Conservation (phyloP, 495 filamentous ascomycete species). For the Pseudevernia furfuracea region DNA sequence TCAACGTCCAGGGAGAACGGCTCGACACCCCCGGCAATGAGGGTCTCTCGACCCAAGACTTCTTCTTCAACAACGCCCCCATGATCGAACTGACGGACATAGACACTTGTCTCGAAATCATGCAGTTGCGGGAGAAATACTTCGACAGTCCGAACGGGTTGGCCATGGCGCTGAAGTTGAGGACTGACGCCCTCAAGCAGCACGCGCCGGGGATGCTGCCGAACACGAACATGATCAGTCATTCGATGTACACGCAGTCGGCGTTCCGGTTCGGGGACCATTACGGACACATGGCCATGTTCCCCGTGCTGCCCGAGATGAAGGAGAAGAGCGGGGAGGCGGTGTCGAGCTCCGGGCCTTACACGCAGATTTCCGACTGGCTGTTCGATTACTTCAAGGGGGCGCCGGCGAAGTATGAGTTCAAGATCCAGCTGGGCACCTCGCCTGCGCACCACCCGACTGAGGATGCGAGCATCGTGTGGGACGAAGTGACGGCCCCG, state of each 20-base stretch:
- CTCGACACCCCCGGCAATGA: slow-evolving; percentile 10
- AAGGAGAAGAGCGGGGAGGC: slow-evolving; percentile 3
- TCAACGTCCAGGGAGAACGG: slow-evolving; percentile 10
- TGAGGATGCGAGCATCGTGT: slow-evolving; percentile 17
- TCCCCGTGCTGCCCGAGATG: slow-evolving; percentile 13
- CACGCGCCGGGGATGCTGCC: slow-evolving; percentile 19
- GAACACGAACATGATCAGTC: slow-evolving; percentile 21
- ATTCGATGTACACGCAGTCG: slow-evolving; percentile 17
- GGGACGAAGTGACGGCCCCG: slow-evolving; percentile 21
- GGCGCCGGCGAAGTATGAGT: not conserved
- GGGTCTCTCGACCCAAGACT: slow-evolving; percentile 15
- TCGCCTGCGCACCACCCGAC: slow-evolving; percentile 19
- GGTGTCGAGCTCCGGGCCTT: not conserved
- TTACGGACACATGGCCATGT: slow-evolving; percentile 18
- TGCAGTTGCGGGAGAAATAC: slow-evolving; percentile 19
- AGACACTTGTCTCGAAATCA: slow-evolving; percentile 19
- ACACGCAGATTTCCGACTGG: slow-evolving; percentile 14
- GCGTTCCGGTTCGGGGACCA: slow-evolving; percentile 22
- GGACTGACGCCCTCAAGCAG: slow-evolving; percentile 19
- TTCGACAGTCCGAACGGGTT: slow-evolving; percentile 13
- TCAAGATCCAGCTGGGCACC: slow-evolving; percentile 20
- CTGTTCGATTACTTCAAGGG: slow-evolving; percentile 9
- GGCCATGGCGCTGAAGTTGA: not conserved
- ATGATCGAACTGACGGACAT: slow-evolving; percentile 24
- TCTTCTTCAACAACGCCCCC: slow-evolving; percentile 23